A percentile compares a stretch with the other conserved stretches of the same genome.
These are phyloP conservation scores for Rubus idaeus DNA, from an alignment of 306 rosid species.

Conservation along the genomic window DNA sequence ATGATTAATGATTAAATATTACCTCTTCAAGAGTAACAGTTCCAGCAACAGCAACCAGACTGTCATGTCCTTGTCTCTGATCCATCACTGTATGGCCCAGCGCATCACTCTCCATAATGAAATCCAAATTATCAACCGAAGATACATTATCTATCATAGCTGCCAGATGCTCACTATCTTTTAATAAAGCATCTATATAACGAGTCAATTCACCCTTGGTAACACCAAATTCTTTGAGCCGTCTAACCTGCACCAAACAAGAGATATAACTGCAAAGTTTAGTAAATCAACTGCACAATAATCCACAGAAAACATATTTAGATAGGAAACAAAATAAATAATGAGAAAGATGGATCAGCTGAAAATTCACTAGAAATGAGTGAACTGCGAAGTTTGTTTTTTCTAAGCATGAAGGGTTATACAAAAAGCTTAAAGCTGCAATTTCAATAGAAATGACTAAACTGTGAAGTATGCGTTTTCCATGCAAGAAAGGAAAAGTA, in stretches of 20 bases:
- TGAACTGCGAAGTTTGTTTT: background rate
- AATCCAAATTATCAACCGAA: slow-evolving; percentile 98
- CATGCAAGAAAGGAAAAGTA: background rate
- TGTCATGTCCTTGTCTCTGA: slow-evolving; percentile 95
- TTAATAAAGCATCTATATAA: slow-evolving; percentile 87
- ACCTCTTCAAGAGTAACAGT: slow-evolving; percentile 97
- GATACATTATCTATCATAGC: slow-evolving; percentile 98
- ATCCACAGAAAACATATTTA: background rate
- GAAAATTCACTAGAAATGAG: background rate
- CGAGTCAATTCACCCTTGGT: slow-evolving; percentile 98
- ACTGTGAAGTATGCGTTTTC: background rate
- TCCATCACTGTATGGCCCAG: slow-evolving; percentile 95
- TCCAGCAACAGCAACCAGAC: slow-evolving; percentile 89
- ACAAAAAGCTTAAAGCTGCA: background rate
- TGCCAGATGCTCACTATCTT: slow-evolving; percentile 97
- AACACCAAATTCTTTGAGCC: slow-evolving; percentile 96
- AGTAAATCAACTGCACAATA: background rate
- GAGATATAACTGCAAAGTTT: background rate
- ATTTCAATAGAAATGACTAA: background rate
- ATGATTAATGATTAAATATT: slow-evolving; percentile 10
- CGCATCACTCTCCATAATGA: slow-evolving; percentile 98
- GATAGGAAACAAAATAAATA: slow-evolving; percentile 11
- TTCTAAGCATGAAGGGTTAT: background rate
- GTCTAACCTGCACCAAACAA: slow-evolving; percentile 68
- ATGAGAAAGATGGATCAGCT: slow-evolving; percentile 11